Percentiles rank a stretch among this genome's conserved stretches.
These are phyloP conservation scores for Xylariaceae sp. DNA, from an alignment of 2,329 filamentous ascomycete species.

Conservation along the genomic window DNA sequence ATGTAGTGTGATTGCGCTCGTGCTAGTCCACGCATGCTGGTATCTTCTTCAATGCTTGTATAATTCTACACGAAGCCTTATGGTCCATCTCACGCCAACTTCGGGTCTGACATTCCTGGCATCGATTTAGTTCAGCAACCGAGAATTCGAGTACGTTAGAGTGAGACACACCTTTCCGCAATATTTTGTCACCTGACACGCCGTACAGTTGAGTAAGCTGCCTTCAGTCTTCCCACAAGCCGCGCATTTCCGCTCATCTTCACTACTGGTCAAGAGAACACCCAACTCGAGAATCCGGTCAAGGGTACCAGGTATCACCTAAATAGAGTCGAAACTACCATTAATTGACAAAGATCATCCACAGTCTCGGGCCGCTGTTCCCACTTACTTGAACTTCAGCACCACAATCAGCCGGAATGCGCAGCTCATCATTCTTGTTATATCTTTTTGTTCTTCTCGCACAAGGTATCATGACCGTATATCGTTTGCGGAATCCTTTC, in stretches of 20 bases:
- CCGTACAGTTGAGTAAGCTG: conserved; percentile 38
- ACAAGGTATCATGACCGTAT: conserved; percentile 35
- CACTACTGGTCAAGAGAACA: neutral
- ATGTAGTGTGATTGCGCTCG: too few relatives aligned
- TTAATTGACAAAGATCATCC: neutral
- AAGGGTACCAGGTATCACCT: conserved; percentile 23
- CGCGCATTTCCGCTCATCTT: conserved; percentile 19
- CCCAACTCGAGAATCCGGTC: conserved; percentile 26
- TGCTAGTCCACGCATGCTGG: conserved; percentile 16
- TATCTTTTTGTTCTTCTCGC: conserved; percentile 33
- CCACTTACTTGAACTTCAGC: conserved; percentile 30
- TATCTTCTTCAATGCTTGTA: conserved; percentile 37
- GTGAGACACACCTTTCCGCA: conserved; percentile 45
- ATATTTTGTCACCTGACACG: conserved; percentile 42
- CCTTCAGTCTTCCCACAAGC: conserved; percentile 23
- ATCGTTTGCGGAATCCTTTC: conserved; percentile 35
- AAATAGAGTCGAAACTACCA: neutral
- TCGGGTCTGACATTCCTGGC: conserved; percentile 40
- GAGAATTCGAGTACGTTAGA: too few relatives aligned
- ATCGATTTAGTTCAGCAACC: neutral
- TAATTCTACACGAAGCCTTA: conserved; percentile 41
- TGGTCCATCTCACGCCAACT: conserved; percentile 41
- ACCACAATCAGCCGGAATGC: conserved; percentile 31
- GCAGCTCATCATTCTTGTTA: conserved; percentile 38
- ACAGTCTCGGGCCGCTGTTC: neutral